phyloP scores from a whole-genome alignment of 2,329 filamentous ascomycete species.

The Cladorrhinum sp. region DNA sequence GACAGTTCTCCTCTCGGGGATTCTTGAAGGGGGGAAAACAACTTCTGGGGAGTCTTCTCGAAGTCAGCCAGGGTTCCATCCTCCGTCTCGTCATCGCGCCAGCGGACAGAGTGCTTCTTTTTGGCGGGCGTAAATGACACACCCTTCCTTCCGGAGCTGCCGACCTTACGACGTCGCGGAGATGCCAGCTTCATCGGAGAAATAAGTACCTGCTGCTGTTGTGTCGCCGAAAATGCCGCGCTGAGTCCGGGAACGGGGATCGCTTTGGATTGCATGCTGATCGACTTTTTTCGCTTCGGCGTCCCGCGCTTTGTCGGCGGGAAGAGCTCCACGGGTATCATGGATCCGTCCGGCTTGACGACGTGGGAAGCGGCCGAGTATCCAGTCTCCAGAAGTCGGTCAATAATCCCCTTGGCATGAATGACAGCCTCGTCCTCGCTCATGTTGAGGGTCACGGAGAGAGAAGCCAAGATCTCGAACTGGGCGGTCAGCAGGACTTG shows the following conservation, averaged over 20 bases:
- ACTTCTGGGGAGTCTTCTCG: conserved; percentile 80
- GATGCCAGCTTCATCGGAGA: conserved; percentile 75
- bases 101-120: conserved; percentile 74
- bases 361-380: conserved; percentile 74
- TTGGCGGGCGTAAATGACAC: conserved; percentile 81
- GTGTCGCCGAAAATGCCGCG: conserved; percentile 27
- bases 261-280: conserved; percentile 41
- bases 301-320: conserved; percentile 71
- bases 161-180: conserved; percentile 73
- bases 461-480: conserved; percentile 83
- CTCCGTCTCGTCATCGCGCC: conserved; percentile 84
- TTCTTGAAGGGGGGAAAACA: conserved; percentile 45
- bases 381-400: conserved; percentile 73
- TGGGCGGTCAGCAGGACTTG: conserved; percentile 85
- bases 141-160: conserved; percentile 59
- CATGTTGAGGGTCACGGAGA: conserved; percentile 79
- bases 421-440: conserved; percentile 78
- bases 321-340: conserved; percentile 61
- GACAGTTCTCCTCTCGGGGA: conserved; percentile 42
- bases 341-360: conserved; percentile 79
- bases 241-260: conserved; percentile 43
- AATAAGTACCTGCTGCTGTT: conserved; percentile 39
- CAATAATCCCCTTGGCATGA: conserved; percentile 73
- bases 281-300: conserved; percentile 67
- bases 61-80: conserved; percentile 85